Evolutionary conservation across 2,329 filamentous ascomycete genomes (phyloP).

Genomic region (Epichloe scottii): DNA sequence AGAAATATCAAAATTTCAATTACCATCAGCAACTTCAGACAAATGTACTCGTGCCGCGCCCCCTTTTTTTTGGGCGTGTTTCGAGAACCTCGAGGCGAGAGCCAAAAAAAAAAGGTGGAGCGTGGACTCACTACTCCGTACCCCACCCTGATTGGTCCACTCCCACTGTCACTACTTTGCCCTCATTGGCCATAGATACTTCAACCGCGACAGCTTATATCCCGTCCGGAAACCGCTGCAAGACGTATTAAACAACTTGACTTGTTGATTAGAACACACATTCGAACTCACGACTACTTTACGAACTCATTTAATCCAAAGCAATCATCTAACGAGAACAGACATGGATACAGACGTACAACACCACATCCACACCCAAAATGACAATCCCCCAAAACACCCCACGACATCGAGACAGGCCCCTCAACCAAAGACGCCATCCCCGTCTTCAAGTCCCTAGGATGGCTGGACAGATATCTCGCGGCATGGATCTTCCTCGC

Average conservation of each 20-base stretch:
- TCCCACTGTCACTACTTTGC: neutral
- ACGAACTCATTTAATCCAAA: too few relatives aligned
- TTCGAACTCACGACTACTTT: too few relatives aligned
- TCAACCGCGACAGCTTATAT: too few relatives aligned
- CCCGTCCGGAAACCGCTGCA: too few relatives aligned
- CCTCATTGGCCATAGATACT: neutral
- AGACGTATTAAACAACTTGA: too few relatives aligned
- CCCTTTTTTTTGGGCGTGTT: too few relatives aligned
- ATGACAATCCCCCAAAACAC: neutral
- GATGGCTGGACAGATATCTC: constrained; percentile 49
- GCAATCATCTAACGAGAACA: neutral
- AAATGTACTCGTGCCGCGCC: neutral
- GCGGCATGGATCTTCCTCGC: constrained; percentile 66
- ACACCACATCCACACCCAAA: neutral
- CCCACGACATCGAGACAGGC: neutral
- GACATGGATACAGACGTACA: neutral
- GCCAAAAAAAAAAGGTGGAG: too few relatives aligned
- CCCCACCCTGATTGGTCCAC: neutral
- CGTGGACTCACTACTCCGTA: too few relatives aligned
- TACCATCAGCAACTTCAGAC: neutral
- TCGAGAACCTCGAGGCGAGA: too few relatives aligned
- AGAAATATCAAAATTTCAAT: too few relatives aligned
- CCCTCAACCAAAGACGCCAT: neutral
- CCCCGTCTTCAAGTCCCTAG: constrained; percentile 41
- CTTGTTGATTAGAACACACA: too few relatives aligned